Evolutionary conservation across 108 stramenopile species (phyloP).

Genomic region (Thalassiosira profunda): DNA sequence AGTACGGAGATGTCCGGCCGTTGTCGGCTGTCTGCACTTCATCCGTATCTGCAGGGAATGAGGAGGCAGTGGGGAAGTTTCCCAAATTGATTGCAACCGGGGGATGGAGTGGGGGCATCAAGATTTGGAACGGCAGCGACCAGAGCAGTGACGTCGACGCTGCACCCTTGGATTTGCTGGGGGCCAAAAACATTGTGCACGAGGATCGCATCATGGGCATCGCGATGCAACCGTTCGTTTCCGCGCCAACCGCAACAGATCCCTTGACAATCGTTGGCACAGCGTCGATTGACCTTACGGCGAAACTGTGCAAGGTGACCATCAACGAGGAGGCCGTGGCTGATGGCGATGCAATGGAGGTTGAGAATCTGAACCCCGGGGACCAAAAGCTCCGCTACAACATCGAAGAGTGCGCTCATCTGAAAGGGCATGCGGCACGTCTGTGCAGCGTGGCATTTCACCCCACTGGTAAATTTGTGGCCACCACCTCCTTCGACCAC

Average conservation of each 20-base stretch:
- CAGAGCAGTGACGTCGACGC: slow-evolving; percentile 16
- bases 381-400: slow-evolving; percentile 20
- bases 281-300: slow-evolving; percentile 85
- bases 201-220: slow-evolving; percentile 91
- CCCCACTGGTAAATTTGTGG: slow-evolving; percentile 87
- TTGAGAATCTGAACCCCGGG: slow-evolving; percentile 37
- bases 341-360: slow-evolving; percentile 32
- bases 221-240: slow-evolving; percentile 55
- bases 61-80: slow-evolving; percentile 33
- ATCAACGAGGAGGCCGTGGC: slow-evolving; percentile 34
- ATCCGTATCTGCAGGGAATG: no score
- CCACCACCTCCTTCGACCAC: slow-evolving; percentile 96
- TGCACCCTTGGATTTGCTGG: slow-evolving; percentile 65
- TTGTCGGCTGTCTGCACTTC: slow-evolving; percentile 68
- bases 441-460: slow-evolving; percentile 95
- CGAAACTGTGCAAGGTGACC: slow-evolving; percentile 73
- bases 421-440: slow-evolving; percentile 92
- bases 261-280: slow-evolving; percentile 60
- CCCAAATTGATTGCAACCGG: slow-evolving; percentile 85
- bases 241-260: slow-evolving; percentile 21
- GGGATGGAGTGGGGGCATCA: slow-evolving; percentile 90
- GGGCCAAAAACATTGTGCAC: slow-evolving; percentile 70
- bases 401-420: slow-evolving; percentile 69
- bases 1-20: slow-evolving; percentile 82
- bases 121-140: slow-evolving; percentile 91